phyloP scores from a whole-genome alignment of 2,329 filamentous ascomycete genomes.

The Exophiala lecanii-corni region DNA sequence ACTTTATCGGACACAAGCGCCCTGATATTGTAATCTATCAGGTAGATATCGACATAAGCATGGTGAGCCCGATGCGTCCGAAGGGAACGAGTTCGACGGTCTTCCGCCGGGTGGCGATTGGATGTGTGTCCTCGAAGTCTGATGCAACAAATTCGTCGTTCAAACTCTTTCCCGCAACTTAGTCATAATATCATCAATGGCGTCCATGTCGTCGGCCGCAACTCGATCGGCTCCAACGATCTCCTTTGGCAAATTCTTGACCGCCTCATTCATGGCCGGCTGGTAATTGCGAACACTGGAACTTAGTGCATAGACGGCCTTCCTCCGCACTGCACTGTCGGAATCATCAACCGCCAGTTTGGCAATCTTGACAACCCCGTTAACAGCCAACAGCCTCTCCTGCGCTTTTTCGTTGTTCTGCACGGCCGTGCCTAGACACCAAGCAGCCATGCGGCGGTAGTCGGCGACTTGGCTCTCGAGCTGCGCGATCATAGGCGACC shows the following conservation, averaged over 20 bases:
- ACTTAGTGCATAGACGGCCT: conserved; percentile 85
- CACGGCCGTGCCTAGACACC: conserved; percentile 89
- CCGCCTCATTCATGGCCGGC: conserved; percentile 60
- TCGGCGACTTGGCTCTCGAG: conserved; percentile 66
- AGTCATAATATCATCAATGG: conserved; percentile 69
- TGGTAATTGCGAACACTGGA: conserved; percentile 86
- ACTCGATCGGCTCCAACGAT: conserved; percentile 57
- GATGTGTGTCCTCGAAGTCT: too few species aligned
- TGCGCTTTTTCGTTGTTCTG: conserved; percentile 91
- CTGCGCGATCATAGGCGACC: conserved; percentile 71
- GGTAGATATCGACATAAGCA: too few species aligned
- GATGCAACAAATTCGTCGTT: too few species aligned
- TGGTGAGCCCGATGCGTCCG: too few species aligned
- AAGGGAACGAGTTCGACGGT: too few species aligned
- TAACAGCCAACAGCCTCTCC: conserved; percentile 60
- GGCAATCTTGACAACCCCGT: conserved; percentile 67
- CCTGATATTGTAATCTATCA: too few species aligned
- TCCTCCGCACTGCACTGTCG: conserved; percentile 65
- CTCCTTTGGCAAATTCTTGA: conserved; percentile 64
- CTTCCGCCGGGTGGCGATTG: too few species aligned
- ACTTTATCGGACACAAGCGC: too few species aligned
- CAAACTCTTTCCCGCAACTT: conserved; percentile 42
- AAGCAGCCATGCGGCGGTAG: conserved; percentile 80
- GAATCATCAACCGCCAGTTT: conserved; percentile 58
- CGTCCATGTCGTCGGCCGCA: conserved; percentile 85